phyloP scores from a whole-genome alignment of 225 moss, liverwort and hornwort genomes.

The Sphagnum tenellum region DNA sequence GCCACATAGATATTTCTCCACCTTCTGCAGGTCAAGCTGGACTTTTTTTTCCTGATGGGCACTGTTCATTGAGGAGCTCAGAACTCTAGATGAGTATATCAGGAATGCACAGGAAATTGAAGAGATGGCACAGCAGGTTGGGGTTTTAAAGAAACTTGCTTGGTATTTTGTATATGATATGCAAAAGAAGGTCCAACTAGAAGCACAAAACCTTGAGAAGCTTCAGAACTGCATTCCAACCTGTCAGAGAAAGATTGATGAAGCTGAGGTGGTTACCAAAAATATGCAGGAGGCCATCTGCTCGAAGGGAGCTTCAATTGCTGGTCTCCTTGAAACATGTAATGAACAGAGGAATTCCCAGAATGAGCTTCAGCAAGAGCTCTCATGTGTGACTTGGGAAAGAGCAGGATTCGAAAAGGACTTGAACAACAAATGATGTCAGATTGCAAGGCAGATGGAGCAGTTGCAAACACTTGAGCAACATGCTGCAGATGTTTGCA shows the following conservation, averaged over 20 bases:
- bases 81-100: slow-evolving; percentile 55
- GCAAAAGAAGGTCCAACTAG: slow-evolving; percentile 11
- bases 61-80: slow-evolving; percentile 45
- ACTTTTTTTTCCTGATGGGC: not conserved
- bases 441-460: slow-evolving; percentile 25
- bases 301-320: slow-evolving; percentile 41
- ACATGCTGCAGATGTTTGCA: slow-evolving; percentile 45
- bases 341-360: slow-evolving; percentile 36
- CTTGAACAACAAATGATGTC: slow-evolving; percentile 32
- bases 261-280: slow-evolving; percentile 15
- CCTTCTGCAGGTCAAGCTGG: too few species aligned
- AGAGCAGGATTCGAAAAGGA: slow-evolving; percentile 54
- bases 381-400: slow-evolving; percentile 35
- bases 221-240: slow-evolving; percentile 17
- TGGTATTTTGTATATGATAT: slow-evolving; percentile 59
- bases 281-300: slow-evolving; percentile 26
- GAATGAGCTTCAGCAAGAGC: slow-evolving; percentile 27
- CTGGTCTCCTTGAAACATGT: slow-evolving; percentile 34
- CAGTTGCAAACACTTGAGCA: slow-evolving; percentile 33
- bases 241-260: slow-evolving; percentile 46
- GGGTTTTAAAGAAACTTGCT: slow-evolving; percentile 43
- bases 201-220: slow-evolving; percentile 17
- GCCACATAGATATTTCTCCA: too few species aligned
- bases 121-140: slow-evolving; percentile 22
- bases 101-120: slow-evolving; percentile 52